Evolutionary conservation across 2,329 filamentous ascomycete genomes (phyloP).

Genomic region (Plectosphaerella cucumerina): DNA sequence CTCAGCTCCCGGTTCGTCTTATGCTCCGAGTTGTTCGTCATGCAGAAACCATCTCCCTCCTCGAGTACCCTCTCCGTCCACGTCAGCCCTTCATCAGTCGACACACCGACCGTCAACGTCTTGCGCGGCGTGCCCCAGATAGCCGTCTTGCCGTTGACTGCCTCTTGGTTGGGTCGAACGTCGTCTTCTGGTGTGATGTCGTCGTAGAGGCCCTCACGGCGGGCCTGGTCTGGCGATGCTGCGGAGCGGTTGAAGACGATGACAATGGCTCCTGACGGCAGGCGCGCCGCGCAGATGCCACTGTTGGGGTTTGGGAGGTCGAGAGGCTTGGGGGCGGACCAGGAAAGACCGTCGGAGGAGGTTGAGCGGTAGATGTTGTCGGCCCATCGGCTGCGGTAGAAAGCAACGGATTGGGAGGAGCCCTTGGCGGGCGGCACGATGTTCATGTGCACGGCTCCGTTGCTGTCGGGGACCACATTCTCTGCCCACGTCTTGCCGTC

Average conservation of each 20-base stretch:
- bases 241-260: conserved; percentile 37
- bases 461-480: conserved; percentile 27
- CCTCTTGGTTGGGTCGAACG: conserved; percentile 31
- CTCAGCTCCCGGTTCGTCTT: conserved; percentile 37
- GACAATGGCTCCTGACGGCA: conserved; percentile 28
- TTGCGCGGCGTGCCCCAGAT: conserved; percentile 39
- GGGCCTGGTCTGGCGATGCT: conserved; percentile 23
- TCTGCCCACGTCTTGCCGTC: conserved; percentile 34
- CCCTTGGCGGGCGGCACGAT: conserved; percentile 23
- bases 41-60: conserved; percentile 39
- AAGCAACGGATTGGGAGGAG: conserved; percentile 23
- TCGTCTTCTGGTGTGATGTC: conserved; percentile 37
- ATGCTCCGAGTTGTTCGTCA: conserved; percentile 37
- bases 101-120: conserved; percentile 27
- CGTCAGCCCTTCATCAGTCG: conserved; percentile 27
- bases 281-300: conserved; percentile 30
- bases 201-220: conserved; percentile 36
- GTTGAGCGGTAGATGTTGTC: conserved; percentile 36
- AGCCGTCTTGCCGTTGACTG: conserved; percentile 28
- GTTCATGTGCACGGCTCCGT: conserved; percentile 40
- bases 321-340: conserved; percentile 28
- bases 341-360: conserved; percentile 31
- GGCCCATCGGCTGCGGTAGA: conserved; percentile 40
- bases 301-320: conserved; percentile 38
- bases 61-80: conserved; percentile 35